Evolutionary conservation across 768 basidiomycete genomes (phyloP), one percentile per base, ranked within the genome.

Genomic region (Mycena haematopus): DNA sequence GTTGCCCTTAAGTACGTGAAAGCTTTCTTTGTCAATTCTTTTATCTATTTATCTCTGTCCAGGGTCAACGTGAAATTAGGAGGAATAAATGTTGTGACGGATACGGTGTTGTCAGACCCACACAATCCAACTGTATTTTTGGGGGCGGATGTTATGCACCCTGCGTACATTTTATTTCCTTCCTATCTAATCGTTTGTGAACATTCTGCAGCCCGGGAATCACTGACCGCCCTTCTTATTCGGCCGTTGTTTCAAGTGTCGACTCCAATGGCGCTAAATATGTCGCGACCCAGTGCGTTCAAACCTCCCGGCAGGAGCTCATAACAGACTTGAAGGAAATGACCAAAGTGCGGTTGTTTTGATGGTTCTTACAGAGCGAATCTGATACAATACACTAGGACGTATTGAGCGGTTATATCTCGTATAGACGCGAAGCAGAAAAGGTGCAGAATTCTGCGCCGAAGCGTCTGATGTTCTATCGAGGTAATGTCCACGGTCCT

Each of bases 61-160:
- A 93, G 92, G 72, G 81, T 93, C 67, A 94, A 94, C 62, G 92
- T 91, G 14, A 93, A 94, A 72, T 78, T 93, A 0, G 92, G 91
- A 14, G 92, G 92, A 0, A 89, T 92, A 70, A 94, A 94, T 69
- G 84, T 86, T 0, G 80, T 94, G 21, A 90, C 90, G 0, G 89
- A 91, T 2, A 78, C 83, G 0, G 79, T 84, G 9, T 77, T 94
- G 11, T 84, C 86, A 0, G 91, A 94, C 68, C 84, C 87, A 1
- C 78, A 83, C 25, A 84, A 85, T 65, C 92, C 92, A 1, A 92
- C 91, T 0, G 85, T 94, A 8, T 85, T 94, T 53, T 88, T 93
- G 83, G 92, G 91, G 82, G 60, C 58, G 10, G 86, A 76, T 65
- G 73, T 65, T 6, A 63, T 61, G 66, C 66, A 67, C 54, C 66